These are phyloP conservation scores for Plectosphaerella cucumerina DNA, from an alignment of 2,329 filamentous ascomycete species.

Conservation along the genomic window DNA sequence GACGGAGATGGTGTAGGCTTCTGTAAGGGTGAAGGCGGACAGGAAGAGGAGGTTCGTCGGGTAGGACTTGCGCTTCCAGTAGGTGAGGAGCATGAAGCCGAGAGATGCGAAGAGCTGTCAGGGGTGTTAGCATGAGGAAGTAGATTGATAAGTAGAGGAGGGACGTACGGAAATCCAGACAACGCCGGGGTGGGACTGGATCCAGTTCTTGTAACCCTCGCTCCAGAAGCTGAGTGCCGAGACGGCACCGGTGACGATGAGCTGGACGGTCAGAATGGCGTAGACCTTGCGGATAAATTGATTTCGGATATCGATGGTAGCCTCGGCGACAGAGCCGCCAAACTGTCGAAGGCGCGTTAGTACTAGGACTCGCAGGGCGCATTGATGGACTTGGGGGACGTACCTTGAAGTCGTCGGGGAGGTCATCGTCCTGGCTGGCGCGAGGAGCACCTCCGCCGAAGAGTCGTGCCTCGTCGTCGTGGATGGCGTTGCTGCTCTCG, in stretches of 20 bases:
- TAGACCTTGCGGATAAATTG: constrained; percentile 98
- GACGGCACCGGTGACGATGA: constrained; percentile 77
- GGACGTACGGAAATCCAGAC: constrained; percentile 73
- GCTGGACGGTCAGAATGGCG: constrained; percentile 92
- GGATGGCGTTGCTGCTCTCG: constrained; percentile 43
- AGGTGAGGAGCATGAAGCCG: constrained; percentile 80
- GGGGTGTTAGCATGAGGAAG: constrained; percentile 13
- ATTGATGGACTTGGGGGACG: background rate
- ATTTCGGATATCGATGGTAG: constrained; percentile 92
- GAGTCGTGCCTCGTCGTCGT: constrained; percentile 50
- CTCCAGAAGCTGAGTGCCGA: constrained; percentile 86
- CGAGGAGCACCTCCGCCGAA: constrained; percentile 66
- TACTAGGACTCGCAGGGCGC: constrained; percentile 1
- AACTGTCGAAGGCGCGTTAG: constrained; percentile 53
- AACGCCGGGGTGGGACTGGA: constrained; percentile 77
- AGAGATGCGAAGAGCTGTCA: constrained; percentile 70
- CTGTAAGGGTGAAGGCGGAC: constrained; percentile 80
- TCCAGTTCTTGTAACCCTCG: constrained; percentile 74
- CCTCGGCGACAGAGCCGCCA: constrained; percentile 88
- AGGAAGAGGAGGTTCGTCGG: constrained; percentile 94
- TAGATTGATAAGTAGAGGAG: background rate
- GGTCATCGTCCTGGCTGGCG: constrained; percentile 73
- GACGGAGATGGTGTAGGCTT: constrained; percentile 91
- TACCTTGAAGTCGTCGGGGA: constrained; percentile 97
- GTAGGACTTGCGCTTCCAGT: constrained; percentile 94